A percentile compares a stretch with the other conserved stretches of the same genome.
Evolutionary conservation across 192 early-diverging fungal species (phyloP).

Genomic region (Coemansia sp.): DNA sequence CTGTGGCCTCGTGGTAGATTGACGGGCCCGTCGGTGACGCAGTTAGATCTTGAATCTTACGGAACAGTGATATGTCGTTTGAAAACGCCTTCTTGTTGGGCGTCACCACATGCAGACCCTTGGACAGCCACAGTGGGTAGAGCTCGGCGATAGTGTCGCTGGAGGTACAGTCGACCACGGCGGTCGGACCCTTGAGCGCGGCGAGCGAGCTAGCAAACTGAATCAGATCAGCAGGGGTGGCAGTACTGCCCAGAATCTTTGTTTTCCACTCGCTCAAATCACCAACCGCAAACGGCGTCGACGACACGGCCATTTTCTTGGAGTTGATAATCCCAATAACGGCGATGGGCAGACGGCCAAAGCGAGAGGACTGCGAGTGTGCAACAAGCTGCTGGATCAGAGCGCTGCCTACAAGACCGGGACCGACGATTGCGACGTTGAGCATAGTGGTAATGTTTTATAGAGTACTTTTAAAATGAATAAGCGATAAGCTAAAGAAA

Average conservation of each 20-base stretch:
- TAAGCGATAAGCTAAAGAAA: background rate
- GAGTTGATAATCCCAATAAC: constrained; percentile 83
- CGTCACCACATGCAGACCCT: constrained; percentile 85
- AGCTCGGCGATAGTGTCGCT: constrained; percentile 70
- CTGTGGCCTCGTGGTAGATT: constrained; percentile 92
- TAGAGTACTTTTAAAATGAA: background rate
- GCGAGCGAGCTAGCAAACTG: constrained; percentile 60
- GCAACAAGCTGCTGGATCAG: constrained; percentile 77
- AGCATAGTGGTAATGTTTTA: constrained; percentile 34
- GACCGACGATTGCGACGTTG: constrained; percentile 89
- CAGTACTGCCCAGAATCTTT: constrained; percentile 46
- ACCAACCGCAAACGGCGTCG: constrained; percentile 46
- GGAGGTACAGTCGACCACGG: constrained; percentile 92
- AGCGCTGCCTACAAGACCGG: constrained; percentile 92
- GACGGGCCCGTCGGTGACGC: constrained; percentile 55
- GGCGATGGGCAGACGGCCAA: constrained; percentile 57
- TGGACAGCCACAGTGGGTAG: constrained; percentile 81
- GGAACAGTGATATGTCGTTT: constrained; percentile 67
- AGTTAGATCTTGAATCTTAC: constrained; percentile 64
- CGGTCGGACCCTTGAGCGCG: constrained; percentile 57
- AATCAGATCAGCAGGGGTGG: constrained; percentile 49
- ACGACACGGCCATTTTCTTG: constrained; percentile 62
- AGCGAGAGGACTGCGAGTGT: constrained; percentile 48
- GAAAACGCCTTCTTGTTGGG: constrained; percentile 99
- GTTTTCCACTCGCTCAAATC: constrained; percentile 56